These are phyloP conservation scores for Calonectria crousiana DNA, from an alignment of 2,329 filamentous ascomycete species.

Conservation along the genomic window DNA sequence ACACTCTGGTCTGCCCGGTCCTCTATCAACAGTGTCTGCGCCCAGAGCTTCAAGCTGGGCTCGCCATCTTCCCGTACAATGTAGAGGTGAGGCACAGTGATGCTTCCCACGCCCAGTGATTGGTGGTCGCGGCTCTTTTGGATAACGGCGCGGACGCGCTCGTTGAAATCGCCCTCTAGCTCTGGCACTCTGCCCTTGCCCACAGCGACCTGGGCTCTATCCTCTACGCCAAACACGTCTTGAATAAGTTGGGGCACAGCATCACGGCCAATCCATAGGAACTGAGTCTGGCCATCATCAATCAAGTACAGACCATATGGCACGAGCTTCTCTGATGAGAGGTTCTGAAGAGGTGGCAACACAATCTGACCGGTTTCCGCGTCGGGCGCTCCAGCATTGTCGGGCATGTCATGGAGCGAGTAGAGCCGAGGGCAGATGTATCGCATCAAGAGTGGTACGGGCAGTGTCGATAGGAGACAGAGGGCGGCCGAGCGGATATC, in stretches of 20 bases:
- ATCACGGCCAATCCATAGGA: conserved; percentile 95
- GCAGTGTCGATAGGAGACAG: conserved; percentile 93
- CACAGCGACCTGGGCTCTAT: conserved; percentile 86
- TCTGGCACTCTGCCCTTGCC: conserved; percentile 91
- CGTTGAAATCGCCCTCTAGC: conserved; percentile 96
- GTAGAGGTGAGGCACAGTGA: conserved; percentile 92
- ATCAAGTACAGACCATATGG: conserved; percentile 95
- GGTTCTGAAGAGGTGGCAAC: conserved; percentile 85
- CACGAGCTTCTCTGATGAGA: conserved; percentile 88
- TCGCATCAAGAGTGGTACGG: conserved; percentile 89
- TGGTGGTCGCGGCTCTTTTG: conserved; percentile 93
- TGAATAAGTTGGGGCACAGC: conserved; percentile 88
- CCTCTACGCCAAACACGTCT: conserved; percentile 91
- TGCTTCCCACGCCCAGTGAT: conserved; percentile 89
- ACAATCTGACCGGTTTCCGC: conserved; percentile 88
- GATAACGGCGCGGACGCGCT: conserved; percentile 88
- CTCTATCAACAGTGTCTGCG: conserved; percentile 94
- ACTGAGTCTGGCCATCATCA: conserved; percentile 97
- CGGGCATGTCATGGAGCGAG: conserved; percentile 95
- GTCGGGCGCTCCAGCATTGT: conserved; percentile 88
- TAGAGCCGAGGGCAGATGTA: conserved; percentile 91
- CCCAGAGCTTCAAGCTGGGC: conserved; percentile 94
- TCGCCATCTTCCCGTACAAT: conserved; percentile 96
- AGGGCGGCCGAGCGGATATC: conserved; percentile 94
- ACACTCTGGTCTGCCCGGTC: conserved; percentile 94